Conservation (phyloP, 305 asterid genomes). For the Striga hermonthica region DNA sequence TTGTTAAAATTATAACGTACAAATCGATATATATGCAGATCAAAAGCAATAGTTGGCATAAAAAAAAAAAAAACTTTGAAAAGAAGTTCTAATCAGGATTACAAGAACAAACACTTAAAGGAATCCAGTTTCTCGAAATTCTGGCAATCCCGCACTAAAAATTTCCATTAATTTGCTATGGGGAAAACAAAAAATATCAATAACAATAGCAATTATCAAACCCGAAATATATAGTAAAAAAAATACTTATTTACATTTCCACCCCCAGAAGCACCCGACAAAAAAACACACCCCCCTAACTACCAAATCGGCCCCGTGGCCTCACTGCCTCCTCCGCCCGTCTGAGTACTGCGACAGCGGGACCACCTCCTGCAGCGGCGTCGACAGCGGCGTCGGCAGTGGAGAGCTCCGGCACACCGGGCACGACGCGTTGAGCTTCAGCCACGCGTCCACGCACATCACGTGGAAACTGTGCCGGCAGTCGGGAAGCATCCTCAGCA, state of each 20-base stretch:
- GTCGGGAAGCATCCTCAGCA: slow-evolving; percentile 88
- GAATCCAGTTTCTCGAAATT: no score
- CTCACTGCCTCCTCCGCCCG: slow-evolving; percentile 56
- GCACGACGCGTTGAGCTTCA: slow-evolving; percentile 83
- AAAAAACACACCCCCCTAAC: slow-evolving; percentile 19
- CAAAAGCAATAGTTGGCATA: no score
- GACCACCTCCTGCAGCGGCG: slow-evolving; percentile 96
- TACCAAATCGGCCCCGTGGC: slow-evolving; percentile 10
- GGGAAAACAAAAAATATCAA: background rate
- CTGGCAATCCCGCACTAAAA: background rate
- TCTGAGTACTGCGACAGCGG: slow-evolving; percentile 90
- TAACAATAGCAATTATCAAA: background rate
- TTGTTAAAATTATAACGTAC: no score
- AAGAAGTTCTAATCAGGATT: no score
- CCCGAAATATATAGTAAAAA: background rate
- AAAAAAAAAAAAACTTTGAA: no score
- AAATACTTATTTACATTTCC: slow-evolving; percentile 25
- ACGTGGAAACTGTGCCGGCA: slow-evolving; percentile 85
- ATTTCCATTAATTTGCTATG: background rate
- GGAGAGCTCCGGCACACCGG: slow-evolving; percentile 94
- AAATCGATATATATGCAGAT: no score
- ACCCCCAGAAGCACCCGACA: slow-evolving; percentile 25
- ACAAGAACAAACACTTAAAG: no score
- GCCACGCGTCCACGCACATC: slow-evolving; percentile 89
- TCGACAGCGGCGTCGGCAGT: slow-evolving; percentile 87